Evolutionary conservation across 2,329 filamentous ascomycete genomes (phyloP).

Genomic region (Talaromyces sp.): DNA sequence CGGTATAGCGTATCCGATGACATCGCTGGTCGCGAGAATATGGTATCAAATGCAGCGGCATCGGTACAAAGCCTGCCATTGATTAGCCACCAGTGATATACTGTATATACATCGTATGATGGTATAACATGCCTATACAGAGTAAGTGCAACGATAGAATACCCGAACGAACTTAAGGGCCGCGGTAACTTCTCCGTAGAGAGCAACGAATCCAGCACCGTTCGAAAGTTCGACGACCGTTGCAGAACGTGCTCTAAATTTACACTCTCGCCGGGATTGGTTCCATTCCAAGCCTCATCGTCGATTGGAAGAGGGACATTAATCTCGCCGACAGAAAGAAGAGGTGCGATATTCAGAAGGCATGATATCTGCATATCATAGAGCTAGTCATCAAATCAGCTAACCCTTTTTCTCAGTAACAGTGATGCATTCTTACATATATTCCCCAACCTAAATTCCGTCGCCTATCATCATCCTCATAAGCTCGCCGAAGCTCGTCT

Average conservation of each 20-base stretch:
- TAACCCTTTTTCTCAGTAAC: not conserved
- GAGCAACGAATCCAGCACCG: slow-evolving; percentile 11
- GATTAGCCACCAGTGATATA: not conserved
- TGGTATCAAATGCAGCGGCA: slow-evolving; percentile 12
- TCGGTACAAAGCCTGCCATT: slow-evolving; percentile 12
- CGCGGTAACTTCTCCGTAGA: slow-evolving; percentile 12
- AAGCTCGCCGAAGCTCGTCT: slow-evolving; percentile 12
- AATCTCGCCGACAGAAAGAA: slow-evolving; percentile 12
- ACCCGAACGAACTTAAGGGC: slow-evolving; percentile 13
- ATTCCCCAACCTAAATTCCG: slow-evolving; percentile 14
- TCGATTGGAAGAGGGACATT: slow-evolving; percentile 13
- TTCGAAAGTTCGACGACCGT: slow-evolving; percentile 11
- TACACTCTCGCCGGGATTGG: slow-evolving; percentile 1
- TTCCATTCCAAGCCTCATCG: slow-evolving; percentile 13
- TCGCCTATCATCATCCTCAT: slow-evolving; percentile 13
- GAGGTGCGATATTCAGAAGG: slow-evolving; percentile 13
- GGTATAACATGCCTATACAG: slow-evolving; percentile 7
- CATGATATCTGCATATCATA: slow-evolving; percentile 15
- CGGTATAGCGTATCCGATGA: slow-evolving; percentile 12
- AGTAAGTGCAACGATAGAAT: slow-evolving; percentile 13
- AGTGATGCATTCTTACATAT: slow-evolving; percentile 6
- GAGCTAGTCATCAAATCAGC: slow-evolving; percentile 6
- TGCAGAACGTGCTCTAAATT: slow-evolving; percentile 7
- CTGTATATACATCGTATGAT: not conserved
- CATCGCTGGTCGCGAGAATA: slow-evolving; percentile 8